phyloP scores from a whole-genome alignment of 2,329 filamentous ascomycete species.

The Iodosphaeria phyllophila region DNA sequence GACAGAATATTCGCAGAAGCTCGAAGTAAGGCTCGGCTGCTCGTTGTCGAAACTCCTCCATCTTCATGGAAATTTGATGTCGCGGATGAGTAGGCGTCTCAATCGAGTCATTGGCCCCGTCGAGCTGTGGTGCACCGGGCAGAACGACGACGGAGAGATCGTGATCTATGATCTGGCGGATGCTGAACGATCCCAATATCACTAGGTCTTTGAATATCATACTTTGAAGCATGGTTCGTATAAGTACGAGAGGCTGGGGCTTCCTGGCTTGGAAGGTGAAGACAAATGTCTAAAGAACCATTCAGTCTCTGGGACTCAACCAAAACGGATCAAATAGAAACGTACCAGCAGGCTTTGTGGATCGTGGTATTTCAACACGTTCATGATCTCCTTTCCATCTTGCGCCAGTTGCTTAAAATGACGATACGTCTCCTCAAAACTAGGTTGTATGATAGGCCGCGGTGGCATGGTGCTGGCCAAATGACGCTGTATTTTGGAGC shows the following conservation, averaged over 20 bases:
- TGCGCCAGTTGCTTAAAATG: conserved; percentile 53
- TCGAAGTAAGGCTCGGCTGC: conserved; percentile 61
- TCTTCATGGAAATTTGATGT: conserved; percentile 51
- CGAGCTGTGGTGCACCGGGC: conserved; percentile 50
- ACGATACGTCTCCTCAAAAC: conserved; percentile 50
- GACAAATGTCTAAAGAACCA: conserved; percentile 45
- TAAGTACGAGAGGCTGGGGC: conserved; percentile 68
- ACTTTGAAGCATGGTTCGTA: conserved; percentile 61
- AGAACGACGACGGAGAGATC: conserved; percentile 66
- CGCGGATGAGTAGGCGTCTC: conserved; percentile 58
- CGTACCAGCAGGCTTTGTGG: conserved; percentile 51
- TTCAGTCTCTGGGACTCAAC: neutral
- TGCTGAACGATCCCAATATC: conserved; percentile 46
- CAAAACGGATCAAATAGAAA: conserved; percentile 7
- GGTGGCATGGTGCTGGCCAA: conserved; percentile 89
- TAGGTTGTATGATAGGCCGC: conserved; percentile 66
- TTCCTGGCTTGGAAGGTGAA: conserved; percentile 58
- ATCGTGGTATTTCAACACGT: conserved; percentile 48
- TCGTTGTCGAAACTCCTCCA: conserved; percentile 48
- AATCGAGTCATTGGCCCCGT: conserved; percentile 56
- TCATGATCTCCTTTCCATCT: conserved; percentile 51
- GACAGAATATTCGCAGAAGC: conserved; percentile 65
- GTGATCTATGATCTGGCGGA: conserved; percentile 60
- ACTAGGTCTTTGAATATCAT: conserved; percentile 57
- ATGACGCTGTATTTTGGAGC: conserved; percentile 74